phyloP scores from a whole-genome alignment of 192 early-diverging fungal genomes.

The Piromyces sp. region DNA sequence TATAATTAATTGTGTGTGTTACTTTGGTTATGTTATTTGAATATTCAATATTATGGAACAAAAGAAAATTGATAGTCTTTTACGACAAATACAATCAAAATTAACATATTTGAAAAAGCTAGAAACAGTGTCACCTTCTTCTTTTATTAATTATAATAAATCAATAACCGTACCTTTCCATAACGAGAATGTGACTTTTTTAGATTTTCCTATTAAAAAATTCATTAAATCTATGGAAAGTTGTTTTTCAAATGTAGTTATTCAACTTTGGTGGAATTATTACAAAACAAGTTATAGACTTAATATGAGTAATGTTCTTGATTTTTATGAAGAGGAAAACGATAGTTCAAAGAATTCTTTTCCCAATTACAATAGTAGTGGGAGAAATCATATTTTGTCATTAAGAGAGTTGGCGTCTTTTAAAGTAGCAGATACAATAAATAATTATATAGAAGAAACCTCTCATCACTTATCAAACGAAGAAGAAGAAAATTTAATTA shows the following conservation, averaged over 20 bases:
- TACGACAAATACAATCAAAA: neutral
- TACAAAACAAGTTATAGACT: neutral
- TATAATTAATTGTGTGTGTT: too few relatives aligned
- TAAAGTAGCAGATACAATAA: neutral
- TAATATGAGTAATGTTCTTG: too few relatives aligned
- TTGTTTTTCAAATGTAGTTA: neutral
- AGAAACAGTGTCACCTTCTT: neutral
- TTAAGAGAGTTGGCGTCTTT: neutral
- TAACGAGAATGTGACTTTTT: neutral
- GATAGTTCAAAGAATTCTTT: too few relatives aligned
- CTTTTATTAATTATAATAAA: neutral
- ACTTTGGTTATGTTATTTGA: too few relatives aligned
- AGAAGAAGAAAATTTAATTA: neutral
- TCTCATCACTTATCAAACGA: too few relatives aligned
- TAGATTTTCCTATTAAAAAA: neutral
- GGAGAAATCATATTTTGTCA: neutral
- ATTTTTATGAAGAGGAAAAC: too few relatives aligned
- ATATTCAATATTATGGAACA: neutral
- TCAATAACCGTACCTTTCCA: too few relatives aligned
- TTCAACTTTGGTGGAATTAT: neutral
- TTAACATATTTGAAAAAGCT: neutral
- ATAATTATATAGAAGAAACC: neutral
- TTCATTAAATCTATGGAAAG: neutral
- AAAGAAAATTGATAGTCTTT: neutral
- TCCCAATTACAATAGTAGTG: too few relatives aligned